Evolutionary conservation across 192 early-diverging fungal genomes (phyloP).

Genomic region (Coemansia sp.): DNA sequence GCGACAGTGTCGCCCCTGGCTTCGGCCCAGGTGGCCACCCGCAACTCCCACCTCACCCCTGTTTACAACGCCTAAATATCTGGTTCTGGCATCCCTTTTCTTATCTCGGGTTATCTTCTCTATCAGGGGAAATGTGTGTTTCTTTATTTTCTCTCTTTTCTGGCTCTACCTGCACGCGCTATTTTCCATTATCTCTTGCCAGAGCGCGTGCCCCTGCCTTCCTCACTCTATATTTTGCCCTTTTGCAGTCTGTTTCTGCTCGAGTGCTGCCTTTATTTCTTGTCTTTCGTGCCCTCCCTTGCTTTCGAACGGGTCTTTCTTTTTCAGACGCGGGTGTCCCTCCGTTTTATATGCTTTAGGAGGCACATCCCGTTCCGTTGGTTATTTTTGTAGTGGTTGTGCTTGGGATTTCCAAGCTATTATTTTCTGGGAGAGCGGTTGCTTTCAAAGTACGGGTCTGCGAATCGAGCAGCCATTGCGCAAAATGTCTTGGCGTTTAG

Average conservation of each 20-base stretch:
- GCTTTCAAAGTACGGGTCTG: too few relatives aligned
- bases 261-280: not conserved
- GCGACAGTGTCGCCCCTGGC: not conserved
- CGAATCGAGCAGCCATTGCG: too few relatives aligned
- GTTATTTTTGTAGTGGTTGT: not conserved
- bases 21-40: not conserved
- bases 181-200: slow-evolving; percentile 9
- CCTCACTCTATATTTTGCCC: not conserved
- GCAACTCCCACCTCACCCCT: slow-evolving; percentile 27
- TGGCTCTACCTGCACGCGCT: not conserved
- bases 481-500: too few relatives aligned
- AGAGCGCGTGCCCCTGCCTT: not conserved
- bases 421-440: not conserved
- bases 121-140: not conserved
- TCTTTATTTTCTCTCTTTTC: slow-evolving; percentile 9
- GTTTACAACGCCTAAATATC: slow-evolving; percentile 46
- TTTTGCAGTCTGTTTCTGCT: slow-evolving; percentile 4
- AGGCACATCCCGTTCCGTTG: not conserved
- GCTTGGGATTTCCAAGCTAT: not conserved
- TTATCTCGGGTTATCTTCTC: not conserved
- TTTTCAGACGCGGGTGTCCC: not conserved
- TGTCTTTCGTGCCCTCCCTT: not conserved
- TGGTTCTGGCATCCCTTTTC: slow-evolving; percentile 24
- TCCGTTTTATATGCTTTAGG: slow-evolving; percentile 1
- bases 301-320: not conserved